Evolutionary conservation across 2,329 filamentous ascomycete species (phyloP).

Genomic region (Monascus ruber): DNA sequence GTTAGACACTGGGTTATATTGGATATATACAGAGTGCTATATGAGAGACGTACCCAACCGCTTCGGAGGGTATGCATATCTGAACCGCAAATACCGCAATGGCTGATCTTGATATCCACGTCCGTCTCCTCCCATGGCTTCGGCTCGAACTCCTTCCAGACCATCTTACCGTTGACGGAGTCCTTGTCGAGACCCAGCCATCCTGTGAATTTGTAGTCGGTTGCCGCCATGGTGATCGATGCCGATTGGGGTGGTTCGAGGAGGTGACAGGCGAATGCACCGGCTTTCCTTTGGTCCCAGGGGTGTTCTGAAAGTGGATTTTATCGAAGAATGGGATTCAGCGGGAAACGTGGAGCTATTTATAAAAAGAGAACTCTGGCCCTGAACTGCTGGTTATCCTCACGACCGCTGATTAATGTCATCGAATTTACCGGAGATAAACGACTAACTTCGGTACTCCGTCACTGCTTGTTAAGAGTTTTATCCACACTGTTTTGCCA

Average conservation of each 20-base stretch:
- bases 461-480: too few species aligned
- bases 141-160: constrained; percentile 47
- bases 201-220: constrained; percentile 44
- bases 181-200: constrained; percentile 44
- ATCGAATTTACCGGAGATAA: too few species aligned
- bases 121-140: constrained; percentile 57
- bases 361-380: too few species aligned
- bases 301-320: background rate
- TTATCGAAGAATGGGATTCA: too few species aligned
- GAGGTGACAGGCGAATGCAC: background rate
- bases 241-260: background rate
- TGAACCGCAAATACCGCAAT: constrained; percentile 55
- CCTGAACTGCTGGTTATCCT: too few species aligned
- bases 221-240: constrained; percentile 4
- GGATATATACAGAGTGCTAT: background rate
- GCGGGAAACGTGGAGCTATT: too few species aligned
- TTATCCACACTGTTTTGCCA: too few species aligned
- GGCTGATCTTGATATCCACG: constrained; percentile 52
- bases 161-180: constrained; percentile 43
- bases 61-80: constrained; percentile 48
- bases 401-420: too few species aligned
- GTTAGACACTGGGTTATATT: background rate
- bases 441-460: too few species aligned
- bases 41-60: constrained; percentile 25
- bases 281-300: too few species aligned